Conservation (phyloP, 306 rosid genomes). For the Rosa multiflora region DNA sequence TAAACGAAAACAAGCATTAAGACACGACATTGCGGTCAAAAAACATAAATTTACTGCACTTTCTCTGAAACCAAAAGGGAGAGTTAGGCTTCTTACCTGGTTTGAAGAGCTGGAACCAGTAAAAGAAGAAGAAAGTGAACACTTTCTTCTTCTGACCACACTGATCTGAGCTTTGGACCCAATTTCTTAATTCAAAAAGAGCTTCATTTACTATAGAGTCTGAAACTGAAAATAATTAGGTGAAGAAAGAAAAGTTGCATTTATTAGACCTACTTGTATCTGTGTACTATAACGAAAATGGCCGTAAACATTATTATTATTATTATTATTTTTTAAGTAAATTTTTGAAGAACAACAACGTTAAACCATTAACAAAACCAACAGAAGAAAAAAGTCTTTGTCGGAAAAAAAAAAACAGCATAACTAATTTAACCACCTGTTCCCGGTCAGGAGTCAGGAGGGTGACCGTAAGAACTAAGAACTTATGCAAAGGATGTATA, state of each 20-base stretch:
- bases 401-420: too few species aligned
- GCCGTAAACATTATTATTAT: too few species aligned
- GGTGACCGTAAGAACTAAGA: too few species aligned
- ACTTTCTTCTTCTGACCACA: neutral
- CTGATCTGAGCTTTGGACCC: neutral
- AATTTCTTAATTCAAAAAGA: neutral
- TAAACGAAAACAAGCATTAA: neutral
- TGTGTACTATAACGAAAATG: neutral
- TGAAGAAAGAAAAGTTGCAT: neutral
- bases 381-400: too few species aligned
- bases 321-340: too few species aligned
- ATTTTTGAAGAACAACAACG: too few species aligned
- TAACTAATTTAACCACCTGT: too few species aligned
- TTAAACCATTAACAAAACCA: too few species aligned
- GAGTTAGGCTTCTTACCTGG: neutral
- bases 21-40: neutral
- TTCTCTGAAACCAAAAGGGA: neutral
- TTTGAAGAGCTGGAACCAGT: neutral
- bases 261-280: neutral
- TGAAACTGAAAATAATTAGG: neutral
- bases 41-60: neutral
- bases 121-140: neutral
- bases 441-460: too few species aligned
- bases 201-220: neutral
- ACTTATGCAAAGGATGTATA: too few species aligned